Evolutionary conservation across 306 rosid species (phyloP).

Genomic region (Dryas octopetala): DNA sequence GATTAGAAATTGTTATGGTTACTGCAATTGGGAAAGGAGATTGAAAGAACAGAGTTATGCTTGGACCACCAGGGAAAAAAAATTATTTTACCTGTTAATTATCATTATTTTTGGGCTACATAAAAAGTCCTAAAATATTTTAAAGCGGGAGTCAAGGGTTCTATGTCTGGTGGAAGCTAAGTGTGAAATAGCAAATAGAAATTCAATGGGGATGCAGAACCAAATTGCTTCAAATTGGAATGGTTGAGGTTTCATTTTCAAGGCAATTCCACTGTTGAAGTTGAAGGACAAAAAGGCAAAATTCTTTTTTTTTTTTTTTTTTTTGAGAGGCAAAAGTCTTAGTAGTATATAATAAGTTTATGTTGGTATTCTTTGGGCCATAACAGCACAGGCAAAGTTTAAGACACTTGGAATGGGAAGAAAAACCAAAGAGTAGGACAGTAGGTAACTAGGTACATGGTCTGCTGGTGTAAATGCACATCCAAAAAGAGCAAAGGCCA

Average conservation of each 20-base stretch:
- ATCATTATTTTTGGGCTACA: background rate
- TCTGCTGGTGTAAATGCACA: constrained; percentile 8
- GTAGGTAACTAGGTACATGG: background rate
- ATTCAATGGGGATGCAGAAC: background rate
- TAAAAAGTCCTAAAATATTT: background rate
- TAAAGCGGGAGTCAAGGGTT: background rate
- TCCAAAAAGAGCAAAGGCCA: constrained; percentile 15
- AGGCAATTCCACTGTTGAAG: constrained; percentile 8
- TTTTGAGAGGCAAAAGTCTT: background rate
- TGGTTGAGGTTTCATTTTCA: constrained; percentile 15
- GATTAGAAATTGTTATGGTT: background rate
- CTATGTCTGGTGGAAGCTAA: background rate
- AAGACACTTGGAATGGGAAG: constrained; percentile 7
- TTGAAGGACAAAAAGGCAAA: constrained; percentile 23
- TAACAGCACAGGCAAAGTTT: constrained; percentile 3
- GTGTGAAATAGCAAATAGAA: background rate
- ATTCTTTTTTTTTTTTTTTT: constrained; percentile 17
- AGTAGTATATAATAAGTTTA: background rate
- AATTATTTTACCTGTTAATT: background rate
- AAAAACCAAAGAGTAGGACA: background rate
- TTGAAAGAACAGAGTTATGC: background rate
- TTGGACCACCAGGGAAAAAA: background rate
- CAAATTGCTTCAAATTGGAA: background rate
- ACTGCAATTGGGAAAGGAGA: too few relatives aligned
- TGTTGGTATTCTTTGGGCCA: constrained; percentile 10